phyloP scores from a whole-genome alignment of 2,329 filamentous ascomycete genomes.

The Colletotrichum musae region DNA sequence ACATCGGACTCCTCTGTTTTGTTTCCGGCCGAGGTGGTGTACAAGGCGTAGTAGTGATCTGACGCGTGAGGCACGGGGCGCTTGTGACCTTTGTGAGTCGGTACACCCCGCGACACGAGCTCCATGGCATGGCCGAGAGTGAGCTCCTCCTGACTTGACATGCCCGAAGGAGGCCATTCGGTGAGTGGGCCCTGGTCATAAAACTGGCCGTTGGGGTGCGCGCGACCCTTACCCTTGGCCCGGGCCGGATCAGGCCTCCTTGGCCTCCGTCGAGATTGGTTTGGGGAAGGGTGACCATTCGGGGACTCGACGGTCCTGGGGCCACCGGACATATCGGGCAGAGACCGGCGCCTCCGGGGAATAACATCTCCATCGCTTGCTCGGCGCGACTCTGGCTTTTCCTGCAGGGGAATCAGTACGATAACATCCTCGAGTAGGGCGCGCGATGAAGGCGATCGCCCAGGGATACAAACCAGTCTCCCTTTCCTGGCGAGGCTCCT shows the following conservation, averaged over 20 bases:
- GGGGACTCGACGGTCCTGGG: conserved; percentile 34
- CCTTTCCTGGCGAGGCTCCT: conserved; percentile 58
- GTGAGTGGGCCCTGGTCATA: conserved; percentile 57
- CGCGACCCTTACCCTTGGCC: conserved; percentile 57
- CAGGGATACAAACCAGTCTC: conserved; percentile 50
- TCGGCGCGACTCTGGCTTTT: conserved; percentile 50
- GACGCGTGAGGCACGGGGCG: conserved; percentile 68
- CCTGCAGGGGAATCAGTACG: conserved; percentile 43
- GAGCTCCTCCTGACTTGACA: conserved; percentile 65
- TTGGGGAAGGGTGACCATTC: conserved; percentile 18
- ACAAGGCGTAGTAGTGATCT: conserved; percentile 70
- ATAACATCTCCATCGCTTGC: conserved; percentile 53
- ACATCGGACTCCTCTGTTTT: conserved; percentile 60
- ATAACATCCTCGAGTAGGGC: neutral
- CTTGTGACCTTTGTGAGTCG: conserved; percentile 69
- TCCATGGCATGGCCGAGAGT: conserved; percentile 68
- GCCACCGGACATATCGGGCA: conserved; percentile 27
- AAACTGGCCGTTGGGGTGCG: conserved; percentile 48
- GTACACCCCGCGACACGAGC: conserved; percentile 71
- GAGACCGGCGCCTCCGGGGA: conserved; percentile 44
- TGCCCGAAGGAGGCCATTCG: conserved; percentile 70
- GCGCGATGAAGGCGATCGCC: conserved; percentile 40
- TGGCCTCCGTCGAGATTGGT: conserved; percentile 56
- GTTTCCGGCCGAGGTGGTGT: conserved; percentile 66
- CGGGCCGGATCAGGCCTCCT: conserved; percentile 55